Percentiles rank a stretch among this genome's conserved stretches.
Evolutionary conservation across 2,329 filamentous ascomycete genomes (phyloP).

Genomic region (Ascochyta rabiei): DNA sequence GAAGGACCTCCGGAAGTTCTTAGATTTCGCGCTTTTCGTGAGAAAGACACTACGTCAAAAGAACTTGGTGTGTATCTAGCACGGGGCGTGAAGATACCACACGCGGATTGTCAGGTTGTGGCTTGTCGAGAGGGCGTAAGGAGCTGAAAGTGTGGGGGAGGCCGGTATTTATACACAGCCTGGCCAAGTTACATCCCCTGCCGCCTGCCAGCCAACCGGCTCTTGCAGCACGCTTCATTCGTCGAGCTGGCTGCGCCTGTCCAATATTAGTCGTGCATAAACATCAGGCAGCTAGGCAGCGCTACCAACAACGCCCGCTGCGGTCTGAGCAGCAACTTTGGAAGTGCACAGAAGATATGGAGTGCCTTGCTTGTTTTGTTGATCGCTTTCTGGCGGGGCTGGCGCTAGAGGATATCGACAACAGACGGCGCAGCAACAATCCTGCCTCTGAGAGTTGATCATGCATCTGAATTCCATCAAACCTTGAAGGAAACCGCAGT

Average conservation of each 20-base stretch:
- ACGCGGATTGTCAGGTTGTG: conserved; percentile 49
- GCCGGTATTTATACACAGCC: conserved; percentile 31
- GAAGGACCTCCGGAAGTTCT: conserved; percentile 62
- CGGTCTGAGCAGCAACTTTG: conserved; percentile 8
- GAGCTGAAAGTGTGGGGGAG: conserved; percentile 36
- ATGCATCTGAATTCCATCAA: neutral
- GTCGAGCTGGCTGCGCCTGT: conserved; percentile 6
- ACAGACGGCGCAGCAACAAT: conserved; percentile 9
- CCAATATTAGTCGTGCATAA: conserved; percentile 14
- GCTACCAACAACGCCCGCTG: conserved; percentile 4
- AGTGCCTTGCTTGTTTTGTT: conserved; percentile 17
- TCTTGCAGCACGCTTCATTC: conserved; percentile 14
- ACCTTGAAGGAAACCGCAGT: no score
- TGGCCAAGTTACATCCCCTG: conserved; percentile 19
- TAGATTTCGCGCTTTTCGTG: conserved; percentile 43
- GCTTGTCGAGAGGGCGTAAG: conserved; percentile 48
- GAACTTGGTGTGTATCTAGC: conserved; percentile 47
- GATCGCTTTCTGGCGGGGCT: conserved; percentile 17
- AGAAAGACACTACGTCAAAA: conserved; percentile 45
- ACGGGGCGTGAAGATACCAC: conserved; percentile 45
- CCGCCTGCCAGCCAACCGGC: conserved; percentile 16
- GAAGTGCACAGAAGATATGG: conserved; percentile 16
- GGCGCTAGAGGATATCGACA: conserved; percentile 10
- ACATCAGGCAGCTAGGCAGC: conserved; percentile 20
- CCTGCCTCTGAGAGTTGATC: neutral